Conservation (phyloP, 2,329 filamentous ascomycete species). For the Periconia macrospinosa region DNA sequence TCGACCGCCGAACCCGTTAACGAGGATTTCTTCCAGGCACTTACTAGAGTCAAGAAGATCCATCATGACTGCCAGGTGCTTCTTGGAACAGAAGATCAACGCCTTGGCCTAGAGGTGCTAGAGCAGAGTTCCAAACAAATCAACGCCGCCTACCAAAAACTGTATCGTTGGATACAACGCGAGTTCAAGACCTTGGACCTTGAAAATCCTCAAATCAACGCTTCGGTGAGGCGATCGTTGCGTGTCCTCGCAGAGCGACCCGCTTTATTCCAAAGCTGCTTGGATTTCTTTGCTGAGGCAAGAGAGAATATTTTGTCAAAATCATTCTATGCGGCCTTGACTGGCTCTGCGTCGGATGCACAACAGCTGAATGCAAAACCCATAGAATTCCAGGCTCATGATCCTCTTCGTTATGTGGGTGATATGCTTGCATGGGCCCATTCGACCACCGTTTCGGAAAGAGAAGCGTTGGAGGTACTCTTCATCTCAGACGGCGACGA, state of each 20-base stretch:
- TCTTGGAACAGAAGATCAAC: constrained; percentile 87
- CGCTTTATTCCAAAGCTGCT: constrained; percentile 86
- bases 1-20: constrained; percentile 80
- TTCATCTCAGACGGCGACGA: constrained; percentile 91
- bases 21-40: constrained; percentile 77
- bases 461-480: constrained; percentile 85
- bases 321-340: constrained; percentile 84
- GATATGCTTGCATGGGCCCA: constrained; percentile 99
- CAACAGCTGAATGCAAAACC: constrained; percentile 69
- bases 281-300: constrained; percentile 91
- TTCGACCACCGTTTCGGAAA: constrained; percentile 89
- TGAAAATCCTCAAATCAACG: constrained; percentile 90
- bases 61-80: constrained; percentile 86
- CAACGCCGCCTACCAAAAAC: constrained; percentile 89
- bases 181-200: constrained; percentile 92
- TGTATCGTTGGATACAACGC: constrained; percentile 92
- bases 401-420: constrained; percentile 86
- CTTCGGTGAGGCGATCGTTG: constrained; percentile 79
- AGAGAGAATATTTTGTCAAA: constrained; percentile 85
- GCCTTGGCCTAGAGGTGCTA: constrained; percentile 85
- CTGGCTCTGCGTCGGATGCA: constrained; percentile 65
- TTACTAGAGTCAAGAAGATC: constrained; percentile 82
- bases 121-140: constrained; percentile 86
- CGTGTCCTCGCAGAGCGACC: constrained; percentile 87
- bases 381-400: constrained; percentile 91